Percentiles rank a stretch among this genome's conserved stretches.
phyloP scores from a whole-genome alignment of 345 rosid species.

The Melastoma malabathricum region DNA sequence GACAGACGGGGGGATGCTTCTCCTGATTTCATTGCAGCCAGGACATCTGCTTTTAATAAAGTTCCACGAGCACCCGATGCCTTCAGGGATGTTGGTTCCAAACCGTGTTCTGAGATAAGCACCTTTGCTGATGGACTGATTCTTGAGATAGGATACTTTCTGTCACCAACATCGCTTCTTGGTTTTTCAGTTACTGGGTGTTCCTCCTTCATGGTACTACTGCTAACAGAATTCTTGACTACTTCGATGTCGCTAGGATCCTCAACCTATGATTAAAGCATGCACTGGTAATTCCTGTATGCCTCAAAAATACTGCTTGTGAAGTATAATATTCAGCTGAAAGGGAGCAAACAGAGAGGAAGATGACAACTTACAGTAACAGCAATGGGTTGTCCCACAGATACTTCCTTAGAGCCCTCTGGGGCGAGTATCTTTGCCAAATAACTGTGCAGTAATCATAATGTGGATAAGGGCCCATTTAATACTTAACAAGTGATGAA shows the following conservation, averaged over 20 bases:
- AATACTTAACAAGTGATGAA: conserved; percentile 1
- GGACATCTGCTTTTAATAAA: conserved; percentile 73
- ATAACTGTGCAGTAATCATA: conserved; percentile 21
- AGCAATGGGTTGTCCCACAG: conserved; percentile 58
- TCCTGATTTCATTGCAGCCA: conserved; percentile 74
- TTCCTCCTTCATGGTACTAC: conserved; percentile 33
- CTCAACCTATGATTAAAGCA: conserved; percentile 60
- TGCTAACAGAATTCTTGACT: conserved; percentile 39
- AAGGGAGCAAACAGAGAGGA: conserved; percentile 1
- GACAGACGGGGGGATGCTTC: conserved; percentile 35
- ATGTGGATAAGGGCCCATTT: conserved; percentile 9
- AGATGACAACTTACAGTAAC: conserved; percentile 31
- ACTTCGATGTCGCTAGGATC: conserved; percentile 57
- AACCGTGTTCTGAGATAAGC: conserved; percentile 60
- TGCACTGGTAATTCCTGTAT: conserved; percentile 9
- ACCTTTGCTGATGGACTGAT: conserved; percentile 86
- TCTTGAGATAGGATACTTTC: conserved; percentile 41
- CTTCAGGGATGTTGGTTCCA: conserved; percentile 63
- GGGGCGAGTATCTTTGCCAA: conserved; percentile 61
- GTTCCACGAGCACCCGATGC: conserved; percentile 82
- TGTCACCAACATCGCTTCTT: conserved; percentile 22
- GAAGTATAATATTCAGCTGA: background rate
- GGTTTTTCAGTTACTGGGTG: conserved; percentile 29
- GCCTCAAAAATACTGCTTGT: background rate
- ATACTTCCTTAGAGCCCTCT: conserved; percentile 58